These are phyloP conservation scores for Selenicereus undatus DNA, from an alignment of 148 eudicot species.

Conservation along the genomic window DNA sequence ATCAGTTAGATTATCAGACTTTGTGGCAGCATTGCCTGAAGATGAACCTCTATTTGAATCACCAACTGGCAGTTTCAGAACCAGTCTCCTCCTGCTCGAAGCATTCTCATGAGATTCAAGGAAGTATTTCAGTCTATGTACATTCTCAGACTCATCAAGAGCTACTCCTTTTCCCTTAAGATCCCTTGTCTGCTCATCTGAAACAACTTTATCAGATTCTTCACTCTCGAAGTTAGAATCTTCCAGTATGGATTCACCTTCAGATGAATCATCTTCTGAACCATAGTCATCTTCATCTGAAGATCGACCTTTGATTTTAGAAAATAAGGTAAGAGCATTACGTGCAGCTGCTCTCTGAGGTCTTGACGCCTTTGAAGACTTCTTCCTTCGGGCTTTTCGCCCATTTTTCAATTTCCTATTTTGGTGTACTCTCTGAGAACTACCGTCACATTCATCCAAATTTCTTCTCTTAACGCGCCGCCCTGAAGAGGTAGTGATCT, in stretches of 20 bases:
- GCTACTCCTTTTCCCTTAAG: conserved; percentile 72
- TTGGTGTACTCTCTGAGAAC: conserved; percentile 31
- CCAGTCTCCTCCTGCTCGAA: conserved; percentile 50
- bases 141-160: conserved; percentile 49
- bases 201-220: conserved; percentile 55
- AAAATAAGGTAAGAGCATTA: conserved; percentile 81
- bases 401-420: conserved; percentile 48
- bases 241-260: conserved; percentile 64
- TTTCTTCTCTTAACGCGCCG: conserved; percentile 93
- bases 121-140: conserved; percentile 31
- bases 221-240: conserved; percentile 64
- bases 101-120: conserved; percentile 41
- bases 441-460: conserved; percentile 64
- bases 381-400: conserved; percentile 46
- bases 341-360: conserved; percentile 97
- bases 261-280: conserved; percentile 55
- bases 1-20: conserved; percentile 33
- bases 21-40: conserved; percentile 20
- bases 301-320: conserved; percentile 63
- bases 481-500: conserved; percentile 87
- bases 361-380: conserved; percentile 62
- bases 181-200: conserved; percentile 35
- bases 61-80: conserved; percentile 65
- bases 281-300: conserved; percentile 48
- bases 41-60: conserved; percentile 35